Conservation (phyloP, 225 moss, liverwort and hornwort species). For the Climacium dendroides region DNA sequence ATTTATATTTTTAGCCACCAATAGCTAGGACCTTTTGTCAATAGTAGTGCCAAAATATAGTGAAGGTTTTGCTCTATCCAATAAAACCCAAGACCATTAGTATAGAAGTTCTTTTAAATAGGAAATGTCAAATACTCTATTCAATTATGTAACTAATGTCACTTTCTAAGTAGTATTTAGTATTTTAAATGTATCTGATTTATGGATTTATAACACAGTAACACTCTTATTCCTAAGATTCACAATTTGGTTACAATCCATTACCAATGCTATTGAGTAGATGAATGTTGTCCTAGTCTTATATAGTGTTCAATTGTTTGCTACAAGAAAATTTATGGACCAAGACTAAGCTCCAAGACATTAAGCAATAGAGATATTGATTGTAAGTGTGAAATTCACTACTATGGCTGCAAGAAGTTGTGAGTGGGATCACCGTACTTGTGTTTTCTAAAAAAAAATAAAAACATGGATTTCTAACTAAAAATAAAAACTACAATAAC, state of each 20-base stretch:
- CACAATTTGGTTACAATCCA: accelerated
- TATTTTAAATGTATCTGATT: accelerated
- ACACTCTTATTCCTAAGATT: accelerated
- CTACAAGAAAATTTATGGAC: not conserved
- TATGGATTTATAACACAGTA: too few relatives aligned
- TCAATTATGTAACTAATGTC: too few relatives aligned
- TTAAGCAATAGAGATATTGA: accelerated
- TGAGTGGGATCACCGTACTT: not conserved
- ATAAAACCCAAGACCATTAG: accelerated
- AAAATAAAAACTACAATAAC: not conserved
- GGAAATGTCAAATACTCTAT: not conserved
- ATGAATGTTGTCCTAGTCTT: not conserved
- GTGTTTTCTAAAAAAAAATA: not conserved
- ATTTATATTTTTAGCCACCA: not conserved
- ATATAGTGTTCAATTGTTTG: not conserved
- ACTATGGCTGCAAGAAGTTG: not conserved
- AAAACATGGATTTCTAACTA: not conserved
- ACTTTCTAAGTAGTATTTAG: not conserved
- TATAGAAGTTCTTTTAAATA: not conserved
- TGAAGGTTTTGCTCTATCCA: not conserved
- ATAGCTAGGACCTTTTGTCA: accelerated
- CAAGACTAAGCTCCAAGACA: not conserved
- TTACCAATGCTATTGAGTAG: not conserved
- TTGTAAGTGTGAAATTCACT: not conserved
- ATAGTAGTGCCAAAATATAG: accelerated